A percentile compares a stretch with the other conserved stretches of the same genome.
Evolutionary conservation across 768 basidiomycete species (phyloP).

Genomic region (Naganishia randhawae): DNA sequence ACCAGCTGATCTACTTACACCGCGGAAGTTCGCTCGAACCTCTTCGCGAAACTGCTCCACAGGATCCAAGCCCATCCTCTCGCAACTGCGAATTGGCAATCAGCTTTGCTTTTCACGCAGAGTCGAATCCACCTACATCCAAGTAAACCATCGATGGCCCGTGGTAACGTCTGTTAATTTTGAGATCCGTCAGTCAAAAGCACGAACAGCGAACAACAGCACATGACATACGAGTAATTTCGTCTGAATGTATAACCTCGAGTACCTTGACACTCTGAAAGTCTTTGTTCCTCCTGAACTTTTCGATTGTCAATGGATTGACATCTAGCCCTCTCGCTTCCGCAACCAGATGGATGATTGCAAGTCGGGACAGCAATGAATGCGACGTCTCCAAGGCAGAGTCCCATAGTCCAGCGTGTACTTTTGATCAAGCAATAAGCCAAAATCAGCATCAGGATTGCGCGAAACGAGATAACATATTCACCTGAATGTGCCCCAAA

Average conservation of each 20-base stretch:
- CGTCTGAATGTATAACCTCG: slow-evolving; percentile 74
- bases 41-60: slow-evolving; percentile 66
- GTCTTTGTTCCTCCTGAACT: slow-evolving; percentile 65
- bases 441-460: not conserved
- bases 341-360: slow-evolving; percentile 80
- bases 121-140: slow-evolving; percentile 56
- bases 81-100: slow-evolving; percentile 28
- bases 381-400: slow-evolving; percentile 65
- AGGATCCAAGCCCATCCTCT: slow-evolving; percentile 55
- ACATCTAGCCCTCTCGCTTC: slow-evolving; percentile 80
- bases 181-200: slow-evolving; percentile 44
- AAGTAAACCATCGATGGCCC: slow-evolving; percentile 79
- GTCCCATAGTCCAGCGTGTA: slow-evolving; percentile 77
- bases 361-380: slow-evolving; percentile 67
- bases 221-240: slow-evolving; percentile 55
- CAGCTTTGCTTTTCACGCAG: not conserved
- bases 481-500: slow-evolving; percentile 58
- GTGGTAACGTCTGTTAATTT: slow-evolving; percentile 62
- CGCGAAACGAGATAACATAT: no score
- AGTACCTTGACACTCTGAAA: slow-evolving; percentile 63
- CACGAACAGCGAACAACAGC: not conserved
- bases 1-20: slow-evolving; percentile 52
- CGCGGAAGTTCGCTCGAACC: slow-evolving; percentile 66
- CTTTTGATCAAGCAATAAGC: slow-evolving; percentile 51
- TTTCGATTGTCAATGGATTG: slow-evolving; percentile 73